Evolutionary conservation across 306 rosid species (phyloP).

Genomic region (Medicago truncatula): MtrunA17r5.0-ANR NC_053044.1:49513501-49514000

Average conservation of each 20-base stretch:
- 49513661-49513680: no score
- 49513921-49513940: neutral
- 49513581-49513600: no score
- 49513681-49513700: neutral
- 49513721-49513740: neutral
- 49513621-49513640: no score
- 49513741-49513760: neutral
- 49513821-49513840: neutral
- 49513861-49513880: constrained; percentile 43
- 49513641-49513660: no score
- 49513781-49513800: neutral
- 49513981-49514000: no score
- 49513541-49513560: no score
- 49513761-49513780: neutral
- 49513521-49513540: no score
- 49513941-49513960: constrained; percentile 8
- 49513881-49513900: constrained; percentile 35
- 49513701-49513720: constrained; percentile 9
- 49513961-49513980: no score
- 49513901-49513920: constrained; percentile 32
- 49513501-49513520: neutral
- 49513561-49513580: no score
- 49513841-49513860: neutral
- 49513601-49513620: no score
- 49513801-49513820: neutral